Conservation (phyloP, 2,329 filamentous ascomycete genomes). For the Cordyceps militaris region DNA sequence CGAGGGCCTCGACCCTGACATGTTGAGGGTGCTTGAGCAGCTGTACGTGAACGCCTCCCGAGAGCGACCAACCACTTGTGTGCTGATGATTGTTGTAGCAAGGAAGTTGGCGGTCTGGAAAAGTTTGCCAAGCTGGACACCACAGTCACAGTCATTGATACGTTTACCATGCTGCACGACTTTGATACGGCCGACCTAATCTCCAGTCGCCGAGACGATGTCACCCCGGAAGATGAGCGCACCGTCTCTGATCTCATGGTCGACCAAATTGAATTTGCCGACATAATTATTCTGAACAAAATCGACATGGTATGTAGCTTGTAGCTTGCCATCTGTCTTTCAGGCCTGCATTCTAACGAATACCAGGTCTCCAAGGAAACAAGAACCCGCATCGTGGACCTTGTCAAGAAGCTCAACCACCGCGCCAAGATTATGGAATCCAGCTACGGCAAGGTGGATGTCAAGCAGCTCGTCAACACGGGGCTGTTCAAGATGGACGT, state of each 20-base stretch:
- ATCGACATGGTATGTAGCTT: constrained; percentile 46
- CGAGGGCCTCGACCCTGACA: constrained; percentile 27
- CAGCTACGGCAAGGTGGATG: constrained; percentile 51
- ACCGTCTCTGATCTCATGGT: constrained; percentile 71
- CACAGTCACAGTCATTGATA: constrained; percentile 65
- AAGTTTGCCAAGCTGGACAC: constrained; percentile 62
- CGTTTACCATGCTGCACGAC: constrained; percentile 65
- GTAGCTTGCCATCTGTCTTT: not conserved
- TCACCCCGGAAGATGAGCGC: constrained; percentile 60
- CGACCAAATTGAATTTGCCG: constrained; percentile 71
- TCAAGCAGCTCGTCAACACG: constrained; percentile 58
- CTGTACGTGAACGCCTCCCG: constrained; percentile 22
- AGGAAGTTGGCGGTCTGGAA: constrained; percentile 55
- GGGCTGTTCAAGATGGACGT: constrained; percentile 57
- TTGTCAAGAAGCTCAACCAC: constrained; percentile 59
- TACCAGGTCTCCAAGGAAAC: constrained; percentile 32
- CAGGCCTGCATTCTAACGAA: not conserved
- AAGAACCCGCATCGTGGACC: constrained; percentile 39
- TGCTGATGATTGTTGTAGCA: constrained; percentile 21
- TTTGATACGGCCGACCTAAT: constrained; percentile 65
- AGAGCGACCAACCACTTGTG: not conserved
- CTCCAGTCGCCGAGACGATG: constrained; percentile 55
- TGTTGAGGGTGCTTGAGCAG: constrained; percentile 29
- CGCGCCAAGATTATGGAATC: constrained; percentile 57
- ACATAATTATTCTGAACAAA: constrained; percentile 67